Evolutionary conservation across 768 basidiomycete genomes (phyloP).

Genomic region (Suillus cothurnatus): DNA sequence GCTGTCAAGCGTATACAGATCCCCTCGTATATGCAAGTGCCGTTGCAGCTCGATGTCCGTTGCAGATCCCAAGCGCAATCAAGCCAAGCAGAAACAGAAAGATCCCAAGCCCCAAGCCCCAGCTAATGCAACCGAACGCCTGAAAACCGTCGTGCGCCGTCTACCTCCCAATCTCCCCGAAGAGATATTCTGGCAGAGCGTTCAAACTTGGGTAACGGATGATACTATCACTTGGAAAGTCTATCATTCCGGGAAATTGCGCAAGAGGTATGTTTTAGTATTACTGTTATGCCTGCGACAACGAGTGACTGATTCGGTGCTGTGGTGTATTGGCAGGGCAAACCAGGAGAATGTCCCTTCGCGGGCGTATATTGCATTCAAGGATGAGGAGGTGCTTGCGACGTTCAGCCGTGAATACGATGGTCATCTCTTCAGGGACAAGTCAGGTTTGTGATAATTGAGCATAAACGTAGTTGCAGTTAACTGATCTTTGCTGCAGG

Average conservation of each 20-base stretch:
- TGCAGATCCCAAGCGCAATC: conserved; percentile 20
- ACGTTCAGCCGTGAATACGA: conserved; percentile 84
- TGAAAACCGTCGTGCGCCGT: conserved; percentile 87
- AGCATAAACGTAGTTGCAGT: neutral
- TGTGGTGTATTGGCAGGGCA: conserved; percentile 43
- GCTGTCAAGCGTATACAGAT: neutral
- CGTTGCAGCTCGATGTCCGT: conserved; percentile 20
- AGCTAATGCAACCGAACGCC: conserved; percentile 49
- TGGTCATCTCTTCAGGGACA: conserved; percentile 90
- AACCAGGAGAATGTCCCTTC: conserved; percentile 86
- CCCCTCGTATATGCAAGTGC: conserved; percentile 2
- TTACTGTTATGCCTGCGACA: neutral
- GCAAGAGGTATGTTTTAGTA: conserved; percentile 60
- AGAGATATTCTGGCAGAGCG: conserved; percentile 91
- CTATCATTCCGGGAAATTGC: conserved; percentile 68
- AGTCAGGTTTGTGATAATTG: conserved; percentile 63
- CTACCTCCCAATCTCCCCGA: conserved; percentile 93
- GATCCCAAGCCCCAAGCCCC: conserved; percentile 33
- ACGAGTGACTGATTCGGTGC: neutral
- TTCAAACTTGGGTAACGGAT: conserved; percentile 79
- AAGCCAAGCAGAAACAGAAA: conserved; percentile 32
- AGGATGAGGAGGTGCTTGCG: conserved; percentile 68
- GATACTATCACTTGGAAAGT: conserved; percentile 69
- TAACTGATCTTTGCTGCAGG: conserved; percentile 47
- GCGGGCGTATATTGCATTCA: conserved; percentile 92